Percentiles rank a stretch among this genome's conserved stretches.
Evolutionary conservation across 345 rosid genomes (phyloP).

Genomic region (Citrus reticulata): DNA sequence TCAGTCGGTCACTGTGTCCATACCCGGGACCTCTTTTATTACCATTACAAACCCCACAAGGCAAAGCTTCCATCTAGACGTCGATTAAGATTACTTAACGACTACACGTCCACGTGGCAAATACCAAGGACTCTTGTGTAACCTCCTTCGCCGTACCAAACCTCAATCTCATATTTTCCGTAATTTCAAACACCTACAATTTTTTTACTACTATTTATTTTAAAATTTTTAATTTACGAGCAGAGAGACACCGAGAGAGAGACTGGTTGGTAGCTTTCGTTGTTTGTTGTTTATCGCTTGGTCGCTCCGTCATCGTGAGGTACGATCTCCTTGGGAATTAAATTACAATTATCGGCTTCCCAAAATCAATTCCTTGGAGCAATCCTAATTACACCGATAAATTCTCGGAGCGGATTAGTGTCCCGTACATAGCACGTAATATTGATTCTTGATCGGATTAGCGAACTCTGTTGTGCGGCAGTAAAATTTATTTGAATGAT

Average conservation of each 20-base stretch:
- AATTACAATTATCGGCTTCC: background rate
- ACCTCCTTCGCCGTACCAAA: background rate
- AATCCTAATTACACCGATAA: background rate
- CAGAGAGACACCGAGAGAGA: background rate
- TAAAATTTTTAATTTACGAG: background rate
- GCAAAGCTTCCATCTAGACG: background rate
- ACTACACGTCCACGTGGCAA: background rate
- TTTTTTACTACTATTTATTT: background rate
- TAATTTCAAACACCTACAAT: background rate
- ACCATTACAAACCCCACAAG: background rate
- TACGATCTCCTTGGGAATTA: background rate
- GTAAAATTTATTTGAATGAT: background rate
- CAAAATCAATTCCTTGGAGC: background rate
- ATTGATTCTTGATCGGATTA: background rate
- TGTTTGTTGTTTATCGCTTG: background rate
- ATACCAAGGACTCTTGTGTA: background rate
- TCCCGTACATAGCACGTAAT: background rate
- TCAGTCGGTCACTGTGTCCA: background rate
- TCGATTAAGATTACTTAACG: background rate
- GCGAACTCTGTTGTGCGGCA: background rate
- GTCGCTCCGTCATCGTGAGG: slow-evolving; percentile 2
- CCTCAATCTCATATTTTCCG: background rate
- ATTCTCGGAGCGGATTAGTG: background rate
- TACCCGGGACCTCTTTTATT: background rate
- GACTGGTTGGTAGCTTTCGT: slow-evolving; percentile 10